phyloP scores from a whole-genome alignment of 768 basidiomycete species.

The Tremella mesenterica region DNA sequence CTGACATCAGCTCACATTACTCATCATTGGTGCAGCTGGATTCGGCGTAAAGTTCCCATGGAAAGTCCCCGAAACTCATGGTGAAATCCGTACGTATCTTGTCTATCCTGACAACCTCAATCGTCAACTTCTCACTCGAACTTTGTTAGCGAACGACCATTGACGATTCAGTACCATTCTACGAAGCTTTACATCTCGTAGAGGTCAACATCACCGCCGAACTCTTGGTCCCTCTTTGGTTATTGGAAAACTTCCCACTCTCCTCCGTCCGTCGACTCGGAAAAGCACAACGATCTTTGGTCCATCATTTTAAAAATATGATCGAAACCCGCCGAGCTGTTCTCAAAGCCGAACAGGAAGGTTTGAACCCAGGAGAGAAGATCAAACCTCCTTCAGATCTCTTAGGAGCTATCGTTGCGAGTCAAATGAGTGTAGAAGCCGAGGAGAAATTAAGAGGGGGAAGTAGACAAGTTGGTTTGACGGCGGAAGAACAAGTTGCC shows the following conservation, averaged over 20 bases:
- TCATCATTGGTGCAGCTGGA: slow-evolving; percentile 17
- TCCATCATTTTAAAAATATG: slow-evolving; percentile 12
- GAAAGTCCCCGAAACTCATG: slow-evolving; percentile 8
- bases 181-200: slow-evolving; percentile 16
- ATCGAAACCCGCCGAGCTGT: slow-evolving; percentile 6
- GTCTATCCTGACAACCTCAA: no score
- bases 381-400: slow-evolving; percentile 14
- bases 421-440: slow-evolving; percentile 21
- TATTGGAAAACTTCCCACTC: slow-evolving; percentile 7
- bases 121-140: no score
- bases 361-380: slow-evolving; percentile 2
- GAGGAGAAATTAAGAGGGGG: slow-evolving; percentile 7
- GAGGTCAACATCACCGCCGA: slow-evolving; percentile 13
- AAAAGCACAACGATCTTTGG: slow-evolving; percentile 11
- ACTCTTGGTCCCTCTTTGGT: slow-evolving; percentile 12
- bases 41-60: slow-evolving; percentile 17
- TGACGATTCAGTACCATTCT: slow-evolving; percentile 15
- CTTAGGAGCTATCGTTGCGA: slow-evolving; percentile 18
- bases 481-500: slow-evolving; percentile 28
- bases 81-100: slow-evolving; percentile 9
- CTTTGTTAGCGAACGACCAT: not conserved
- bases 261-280: slow-evolving; percentile 9
- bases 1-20: slow-evolving; percentile 11
- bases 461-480: slow-evolving; percentile 17
- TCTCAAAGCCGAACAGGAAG: not conserved